phyloP scores from a whole-genome alignment of 202 grass and related monocot genomes.

The Digitaria exilis region DNA sequence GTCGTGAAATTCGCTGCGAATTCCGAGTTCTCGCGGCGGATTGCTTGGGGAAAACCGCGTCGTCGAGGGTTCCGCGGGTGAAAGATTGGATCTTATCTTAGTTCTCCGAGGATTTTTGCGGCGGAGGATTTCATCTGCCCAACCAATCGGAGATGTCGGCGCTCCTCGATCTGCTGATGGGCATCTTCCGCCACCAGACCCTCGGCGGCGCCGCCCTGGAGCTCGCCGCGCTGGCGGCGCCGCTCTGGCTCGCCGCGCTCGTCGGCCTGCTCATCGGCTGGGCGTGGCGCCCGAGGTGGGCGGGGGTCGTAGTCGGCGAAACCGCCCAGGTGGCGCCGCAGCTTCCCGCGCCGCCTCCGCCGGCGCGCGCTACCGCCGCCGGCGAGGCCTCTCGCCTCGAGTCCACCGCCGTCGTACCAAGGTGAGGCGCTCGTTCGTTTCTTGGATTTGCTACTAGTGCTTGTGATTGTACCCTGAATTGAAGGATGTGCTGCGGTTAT shows the following conservation, averaged over 20 bases:
- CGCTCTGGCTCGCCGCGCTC: conserved; percentile 73
- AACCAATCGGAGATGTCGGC: conserved; percentile 47
- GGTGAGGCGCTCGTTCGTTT: conserved; percentile 31
- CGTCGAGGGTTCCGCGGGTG: not conserved
- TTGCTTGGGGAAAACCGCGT: not conserved
- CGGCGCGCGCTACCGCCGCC: not conserved
- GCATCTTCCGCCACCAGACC: conserved; percentile 57
- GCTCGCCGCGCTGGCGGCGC: conserved; percentile 59
- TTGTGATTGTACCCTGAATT: not conserved
- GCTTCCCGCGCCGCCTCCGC: not conserved
- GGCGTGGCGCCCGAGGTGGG: conserved; percentile 88
- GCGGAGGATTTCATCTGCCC: not conserved
- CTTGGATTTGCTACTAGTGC: not conserved
- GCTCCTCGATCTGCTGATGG: conserved; percentile 53
- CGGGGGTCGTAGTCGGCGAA: conserved; percentile 34
- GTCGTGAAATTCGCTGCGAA: not conserved
- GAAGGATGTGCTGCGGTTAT: not conserved
- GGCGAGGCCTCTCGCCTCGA: not conserved
- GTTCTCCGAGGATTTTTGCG: too few relatives aligned
- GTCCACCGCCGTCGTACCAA: not conserved
- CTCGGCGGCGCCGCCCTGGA: conserved; percentile 54
- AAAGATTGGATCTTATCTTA: not conserved
- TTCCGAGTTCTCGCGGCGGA: not conserved
- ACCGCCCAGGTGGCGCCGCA: not conserved
- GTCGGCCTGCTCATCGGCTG: conserved; percentile 78